These are phyloP conservation scores for Plantago elongata DNA, from an alignment of 257 asterid species.

Conservation along the genomic window DNA sequence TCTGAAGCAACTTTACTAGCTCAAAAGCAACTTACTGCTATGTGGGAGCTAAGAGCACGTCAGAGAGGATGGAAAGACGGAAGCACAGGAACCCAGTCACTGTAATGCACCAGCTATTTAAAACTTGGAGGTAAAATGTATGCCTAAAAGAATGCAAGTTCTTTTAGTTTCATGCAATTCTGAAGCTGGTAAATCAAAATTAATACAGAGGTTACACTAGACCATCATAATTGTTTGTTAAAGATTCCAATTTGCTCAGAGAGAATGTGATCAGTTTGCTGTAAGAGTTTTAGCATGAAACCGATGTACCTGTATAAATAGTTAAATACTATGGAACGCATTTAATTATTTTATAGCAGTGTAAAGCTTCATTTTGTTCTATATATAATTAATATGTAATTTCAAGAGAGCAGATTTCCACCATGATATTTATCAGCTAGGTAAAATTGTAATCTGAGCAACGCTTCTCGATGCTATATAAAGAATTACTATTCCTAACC, in stretches of 20 bases:
- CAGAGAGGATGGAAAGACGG: conserved; percentile 91
- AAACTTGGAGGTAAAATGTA: conserved; percentile 12
- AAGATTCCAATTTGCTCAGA: conserved; percentile 22
- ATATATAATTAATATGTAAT: too few species aligned
- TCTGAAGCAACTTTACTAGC: conserved; percentile 62
- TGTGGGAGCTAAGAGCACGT: conserved; percentile 88
- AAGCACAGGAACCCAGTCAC: conserved; percentile 28
- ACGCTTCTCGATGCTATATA: too few species aligned
- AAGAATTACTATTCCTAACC: too few species aligned
- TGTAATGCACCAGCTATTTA: conserved; percentile 17
- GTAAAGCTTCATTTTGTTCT: not conserved
- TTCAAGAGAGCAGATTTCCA: too few species aligned
- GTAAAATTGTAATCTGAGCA: too few species aligned
- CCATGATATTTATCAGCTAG: too few species aligned
- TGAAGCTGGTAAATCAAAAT: conserved; percentile 17
- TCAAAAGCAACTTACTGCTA: conserved; percentile 67
- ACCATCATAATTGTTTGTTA: conserved; percentile 19
- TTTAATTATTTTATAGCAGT: not conserved
- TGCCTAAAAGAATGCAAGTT: conserved; percentile 13
- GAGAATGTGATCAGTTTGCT: conserved; percentile 10
- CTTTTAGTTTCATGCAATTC: conserved; percentile 11
- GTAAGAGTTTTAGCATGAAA: not conserved
- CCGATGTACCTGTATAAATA: not conserved
- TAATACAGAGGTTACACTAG: conserved; percentile 27
- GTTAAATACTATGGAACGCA: not conserved